Base-by-base conservation (phyloP, 495 filamentous ascomycete species). In the Podospora bellae-mahoneyi region DNA sequence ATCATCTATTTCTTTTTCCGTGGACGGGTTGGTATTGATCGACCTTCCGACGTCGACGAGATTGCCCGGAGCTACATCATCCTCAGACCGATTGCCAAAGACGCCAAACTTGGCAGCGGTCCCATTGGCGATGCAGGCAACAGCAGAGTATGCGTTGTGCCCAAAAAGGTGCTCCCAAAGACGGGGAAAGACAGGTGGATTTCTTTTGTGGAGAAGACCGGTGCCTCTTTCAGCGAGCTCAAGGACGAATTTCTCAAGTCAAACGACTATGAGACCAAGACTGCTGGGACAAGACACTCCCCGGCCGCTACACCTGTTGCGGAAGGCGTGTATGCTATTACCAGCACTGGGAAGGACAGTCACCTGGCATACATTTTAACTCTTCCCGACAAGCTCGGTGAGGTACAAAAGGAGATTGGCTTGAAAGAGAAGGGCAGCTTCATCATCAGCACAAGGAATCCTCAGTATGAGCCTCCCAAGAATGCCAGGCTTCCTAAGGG, bases 1-100 rank as follows among this genome's bases (percentile, higher is more conserved):
- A 85, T 97, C 70, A 91, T 98, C 70, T 97, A 97, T 82, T 96
- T 97, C 85, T 97, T 97, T 82, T 89, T 89, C 75, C 89, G 93
- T 56, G 86, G 86, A 10, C 88, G 92, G 27, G 92, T 97, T 64
- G 85, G 85, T 65, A 83, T 91, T 20, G 85, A 92, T 15, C 85
- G 92, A 13, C 89, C 94, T 10, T 83, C 88, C n/a, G 78, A 83
- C 66, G 78, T 93, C 7, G 74, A 81, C 53, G 93, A 97, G 34
- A 84, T 97, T 55, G 86, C 91, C 26, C 90, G 92, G 67, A 92
- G 85, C 72, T 95, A 92, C 78, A 87, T 97, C 67, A 84, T 97
- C 34, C 85, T 98, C 2, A 88, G 91, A 9, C 93, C 94, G 0
- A 81, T 94, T 7, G 88, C 86, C 2, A 75, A 86, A 7, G 90